phyloP scores from a whole-genome alignment of 2,329 filamentous ascomycete genomes.

The Bertia moriformis region DNA sequence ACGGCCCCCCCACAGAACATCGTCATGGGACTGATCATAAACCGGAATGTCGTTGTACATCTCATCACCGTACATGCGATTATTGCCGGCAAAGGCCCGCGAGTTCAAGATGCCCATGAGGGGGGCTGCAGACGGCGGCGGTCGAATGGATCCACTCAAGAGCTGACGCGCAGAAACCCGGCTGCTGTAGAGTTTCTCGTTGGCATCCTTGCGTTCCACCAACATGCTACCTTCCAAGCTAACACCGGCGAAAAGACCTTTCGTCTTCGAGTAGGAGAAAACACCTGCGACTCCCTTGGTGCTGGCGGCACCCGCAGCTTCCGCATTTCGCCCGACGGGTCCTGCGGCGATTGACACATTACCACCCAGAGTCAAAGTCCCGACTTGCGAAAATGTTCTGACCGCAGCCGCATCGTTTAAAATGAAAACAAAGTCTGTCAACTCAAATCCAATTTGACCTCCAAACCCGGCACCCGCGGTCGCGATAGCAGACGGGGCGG shows the following conservation, averaged over 20 bases:
- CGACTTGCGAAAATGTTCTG: constrained; percentile 83
- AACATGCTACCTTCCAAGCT: constrained; percentile 85
- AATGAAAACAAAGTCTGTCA: constrained; percentile 95
- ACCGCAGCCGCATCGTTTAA: constrained; percentile 84
- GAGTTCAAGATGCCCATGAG: constrained; percentile 77
- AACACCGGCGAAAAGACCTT: constrained; percentile 90
- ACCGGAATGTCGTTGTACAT: constrained; percentile 93
- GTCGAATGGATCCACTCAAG: constrained; percentile 61
- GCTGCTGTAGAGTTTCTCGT: constrained; percentile 85
- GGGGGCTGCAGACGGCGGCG: constrained; percentile 70
- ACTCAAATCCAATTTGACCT: constrained; percentile 73
- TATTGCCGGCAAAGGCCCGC: constrained; percentile 61
- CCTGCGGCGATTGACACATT: constrained; percentile 94
- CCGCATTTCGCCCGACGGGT: constrained; percentile 83
- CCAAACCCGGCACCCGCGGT: constrained; percentile 72
- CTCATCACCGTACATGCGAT: constrained; percentile 27
- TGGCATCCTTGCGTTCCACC: constrained; percentile 88
- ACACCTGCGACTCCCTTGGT: constrained; percentile 78
- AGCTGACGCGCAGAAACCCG: constrained; percentile 70
- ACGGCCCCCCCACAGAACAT: constrained; percentile 73
- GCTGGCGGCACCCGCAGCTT: constrained; percentile 86
- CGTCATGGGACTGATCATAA: constrained; percentile 49
- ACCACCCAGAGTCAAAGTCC: constrained; percentile 80
- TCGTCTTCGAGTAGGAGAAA: constrained; percentile 96
- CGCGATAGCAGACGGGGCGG: constrained; percentile 66